phyloP scores from a whole-genome alignment of 176 grass and related monocot species.

The Dendrocalamus sinicus region DNA sequence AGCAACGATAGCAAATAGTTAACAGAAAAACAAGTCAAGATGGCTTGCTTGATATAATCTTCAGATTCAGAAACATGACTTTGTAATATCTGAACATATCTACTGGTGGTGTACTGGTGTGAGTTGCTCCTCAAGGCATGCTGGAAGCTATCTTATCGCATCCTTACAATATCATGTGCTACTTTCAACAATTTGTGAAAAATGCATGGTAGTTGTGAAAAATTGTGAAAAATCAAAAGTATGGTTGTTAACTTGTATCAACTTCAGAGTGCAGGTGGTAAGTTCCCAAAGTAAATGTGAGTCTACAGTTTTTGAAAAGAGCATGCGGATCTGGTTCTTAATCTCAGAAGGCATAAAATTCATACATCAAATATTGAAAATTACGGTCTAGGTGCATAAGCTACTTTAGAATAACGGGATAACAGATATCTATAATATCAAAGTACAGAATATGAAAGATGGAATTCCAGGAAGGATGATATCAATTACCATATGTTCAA shows the following conservation, averaged over 20 bases:
- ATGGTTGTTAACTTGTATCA: background rate
- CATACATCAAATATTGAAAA: background rate
- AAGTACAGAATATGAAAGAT: background rate
- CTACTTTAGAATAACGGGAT: conserved; percentile 3
- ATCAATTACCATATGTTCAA: background rate
- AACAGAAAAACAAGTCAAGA: conserved; percentile 2
- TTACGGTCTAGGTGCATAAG: background rate
- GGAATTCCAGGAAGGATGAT: background rate
- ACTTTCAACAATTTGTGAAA: background rate
- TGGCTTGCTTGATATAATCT: conserved; percentile 11
- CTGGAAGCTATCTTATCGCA: background rate
- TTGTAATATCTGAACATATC: conserved; percentile 7
- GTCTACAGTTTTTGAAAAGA: conserved; percentile 5
- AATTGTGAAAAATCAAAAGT: conserved; percentile 1
- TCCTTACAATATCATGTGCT: conserved; percentile 12
- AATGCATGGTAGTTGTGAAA: background rate
- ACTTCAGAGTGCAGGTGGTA: background rate
- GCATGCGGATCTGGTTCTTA: background rate
- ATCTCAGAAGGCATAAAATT: conserved; percentile 23
- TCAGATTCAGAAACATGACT: conserved; percentile 15
- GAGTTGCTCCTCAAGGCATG: conserved; percentile 8
- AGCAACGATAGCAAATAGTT: conserved; percentile 5
- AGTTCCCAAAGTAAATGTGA: background rate
- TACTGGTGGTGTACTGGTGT: background rate
- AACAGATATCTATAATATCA: background rate